These are phyloP conservation scores for Senecio squalidus DNA, from an alignment of 140 eudicot genomes.

Conservation along the genomic window DNA sequence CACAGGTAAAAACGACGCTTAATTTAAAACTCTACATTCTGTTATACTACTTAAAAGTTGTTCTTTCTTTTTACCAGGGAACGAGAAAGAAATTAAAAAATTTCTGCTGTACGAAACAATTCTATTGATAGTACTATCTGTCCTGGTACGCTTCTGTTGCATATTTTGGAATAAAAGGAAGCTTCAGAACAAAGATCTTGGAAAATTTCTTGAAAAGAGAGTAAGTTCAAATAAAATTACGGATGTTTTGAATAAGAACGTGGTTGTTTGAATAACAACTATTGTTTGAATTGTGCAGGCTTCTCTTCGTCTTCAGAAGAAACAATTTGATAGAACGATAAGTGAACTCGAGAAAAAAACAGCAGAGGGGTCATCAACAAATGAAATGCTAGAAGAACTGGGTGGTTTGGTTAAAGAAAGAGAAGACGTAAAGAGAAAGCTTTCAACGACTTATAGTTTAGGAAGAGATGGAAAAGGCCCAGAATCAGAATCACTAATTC, in stretches of 20 bases:
- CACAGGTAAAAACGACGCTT: conserved; percentile 44
- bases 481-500: conserved; percentile 50
- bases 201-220: conserved; percentile 78
- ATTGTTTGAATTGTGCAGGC: conserved; percentile 44
- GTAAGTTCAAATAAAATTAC: conserved; percentile 48
- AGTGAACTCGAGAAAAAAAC: conserved; percentile 66
- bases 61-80: conserved; percentile 40
- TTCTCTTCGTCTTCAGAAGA: conserved; percentile 72
- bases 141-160: conserved; percentile 63
- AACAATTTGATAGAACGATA: conserved; percentile 60
- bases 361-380: conserved; percentile 43
- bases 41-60: background rate
- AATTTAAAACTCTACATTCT: background rate
- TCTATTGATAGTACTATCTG: conserved; percentile 48
- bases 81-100: conserved; percentile 50
- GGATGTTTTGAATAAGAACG: too few relatives aligned
- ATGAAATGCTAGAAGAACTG: conserved; percentile 55
- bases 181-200: conserved; percentile 71
- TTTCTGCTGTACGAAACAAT: conserved; percentile 69
- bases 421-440: conserved; percentile 64
- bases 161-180: conserved; percentile 84
- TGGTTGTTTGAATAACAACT: too few relatives aligned
- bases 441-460: conserved; percentile 75
- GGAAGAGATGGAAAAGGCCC: conserved; percentile 52
- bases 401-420: conserved; percentile 54